Conservation (phyloP, 441 rosid species). For the Breynia disticha region DNA sequence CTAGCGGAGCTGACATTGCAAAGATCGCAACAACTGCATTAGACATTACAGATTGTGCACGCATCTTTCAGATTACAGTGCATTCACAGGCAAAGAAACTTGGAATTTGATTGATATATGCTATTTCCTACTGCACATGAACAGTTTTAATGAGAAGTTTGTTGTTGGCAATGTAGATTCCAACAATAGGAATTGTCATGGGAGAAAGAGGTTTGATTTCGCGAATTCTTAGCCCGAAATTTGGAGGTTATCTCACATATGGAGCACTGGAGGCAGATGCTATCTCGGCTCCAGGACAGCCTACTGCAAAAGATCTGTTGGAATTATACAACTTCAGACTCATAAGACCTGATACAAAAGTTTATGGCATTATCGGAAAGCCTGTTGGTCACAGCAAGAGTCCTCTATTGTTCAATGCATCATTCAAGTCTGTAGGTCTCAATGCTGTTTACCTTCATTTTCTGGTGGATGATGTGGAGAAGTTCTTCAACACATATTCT, state of each 20-base stretch:
- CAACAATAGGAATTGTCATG: conserved; percentile 48
- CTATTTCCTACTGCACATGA: too few relatives aligned
- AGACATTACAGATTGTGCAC: conserved; percentile 35
- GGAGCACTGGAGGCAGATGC: conserved; percentile 38
- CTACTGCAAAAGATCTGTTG: conserved; percentile 37
- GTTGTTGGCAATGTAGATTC: conserved; percentile 25
- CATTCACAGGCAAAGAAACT: conserved; percentile 31
- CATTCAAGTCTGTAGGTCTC: conserved; percentile 40
- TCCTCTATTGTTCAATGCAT: conserved; percentile 39
- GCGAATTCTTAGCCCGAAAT: conserved; percentile 45
- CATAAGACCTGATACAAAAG: conserved; percentile 47
- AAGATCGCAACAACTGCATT: conserved; percentile 40
- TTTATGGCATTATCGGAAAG: conserved; percentile 49
- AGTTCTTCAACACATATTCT: conserved; percentile 32
- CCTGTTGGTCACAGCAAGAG: conserved; percentile 59
- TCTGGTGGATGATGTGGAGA: conserved; percentile 38
- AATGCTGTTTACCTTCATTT: conserved; percentile 47
- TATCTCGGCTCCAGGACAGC: conserved; percentile 49
- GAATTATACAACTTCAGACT: conserved; percentile 44
- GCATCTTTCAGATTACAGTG: conserved; percentile 30
- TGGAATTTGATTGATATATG: too few relatives aligned
- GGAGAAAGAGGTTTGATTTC: conserved; percentile 54
- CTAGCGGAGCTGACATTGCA: conserved; percentile 39
- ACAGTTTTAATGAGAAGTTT: too few relatives aligned
- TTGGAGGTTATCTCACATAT: conserved; percentile 51